A percentile compares a stretch with the other conserved stretches of the same genome.
Evolutionary conservation across 2,329 filamentous ascomycete genomes (phyloP).

Genomic region (Dryadomyces quercus-mongolicae): DNA sequence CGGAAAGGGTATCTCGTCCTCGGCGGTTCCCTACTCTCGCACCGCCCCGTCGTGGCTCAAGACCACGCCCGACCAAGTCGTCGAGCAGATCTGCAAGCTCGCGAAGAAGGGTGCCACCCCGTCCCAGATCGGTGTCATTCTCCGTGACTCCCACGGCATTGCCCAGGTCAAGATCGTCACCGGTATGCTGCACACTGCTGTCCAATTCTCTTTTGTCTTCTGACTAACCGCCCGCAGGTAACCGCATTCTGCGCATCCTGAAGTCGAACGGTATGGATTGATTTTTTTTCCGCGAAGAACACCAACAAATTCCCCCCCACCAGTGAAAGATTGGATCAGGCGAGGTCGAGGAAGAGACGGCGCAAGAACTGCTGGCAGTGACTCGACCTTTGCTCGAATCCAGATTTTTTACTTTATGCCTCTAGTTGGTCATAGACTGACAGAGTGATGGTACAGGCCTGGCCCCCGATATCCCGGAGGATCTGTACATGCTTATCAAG

Average conservation of each 20-base stretch:
- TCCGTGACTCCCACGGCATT: slow-evolving; percentile 96
- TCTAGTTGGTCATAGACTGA: slow-evolving; percentile 87
- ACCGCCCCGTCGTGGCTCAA: slow-evolving; percentile 90
- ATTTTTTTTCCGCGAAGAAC: slow-evolving; percentile 8
- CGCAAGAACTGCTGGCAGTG: not conserved
- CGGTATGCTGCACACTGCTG: slow-evolving; percentile 45
- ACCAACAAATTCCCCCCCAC: not conserved
- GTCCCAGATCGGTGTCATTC: slow-evolving; percentile 97
- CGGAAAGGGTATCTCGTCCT: slow-evolving; percentile 97
- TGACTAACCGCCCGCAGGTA: slow-evolving; percentile 48
- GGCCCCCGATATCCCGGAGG: slow-evolving; percentile 96
- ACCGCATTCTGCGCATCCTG: slow-evolving; percentile 99
- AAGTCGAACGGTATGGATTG: slow-evolving; percentile 85
- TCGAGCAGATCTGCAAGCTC: slow-evolving; percentile 98
- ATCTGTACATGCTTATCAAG: slow-evolving; percentile 99
- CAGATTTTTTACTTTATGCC: slow-evolving; percentile 38
- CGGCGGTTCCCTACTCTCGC: slow-evolving; percentile 94
- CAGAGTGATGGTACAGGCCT: slow-evolving; percentile 93
- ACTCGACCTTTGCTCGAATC: not conserved
- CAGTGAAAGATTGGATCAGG: not conserved
- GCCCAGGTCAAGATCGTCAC: slow-evolving; percentile 97
- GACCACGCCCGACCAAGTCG: slow-evolving; percentile 95
- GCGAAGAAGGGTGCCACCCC: slow-evolving; percentile 98
- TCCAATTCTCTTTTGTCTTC: too few species aligned
- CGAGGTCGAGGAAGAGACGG: too few species aligned